Evolutionary conservation across 768 basidiomycete species (phyloP).

Genomic region (Lactifluus volemus): DNA sequence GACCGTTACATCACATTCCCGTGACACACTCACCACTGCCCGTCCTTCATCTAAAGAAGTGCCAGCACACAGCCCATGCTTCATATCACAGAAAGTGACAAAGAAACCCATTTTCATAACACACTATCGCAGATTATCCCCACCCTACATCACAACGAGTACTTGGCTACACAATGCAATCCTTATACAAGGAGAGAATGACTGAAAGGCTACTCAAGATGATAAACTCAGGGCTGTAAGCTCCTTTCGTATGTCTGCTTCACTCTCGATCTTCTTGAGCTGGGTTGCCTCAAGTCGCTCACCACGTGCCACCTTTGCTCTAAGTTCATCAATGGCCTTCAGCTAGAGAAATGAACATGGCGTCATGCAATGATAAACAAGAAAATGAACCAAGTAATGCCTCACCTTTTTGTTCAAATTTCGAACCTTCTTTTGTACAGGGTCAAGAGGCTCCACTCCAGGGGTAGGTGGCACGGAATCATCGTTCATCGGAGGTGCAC

Average conservation of each 20-base stretch:
- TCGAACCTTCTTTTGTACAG: slow-evolving; percentile 84
- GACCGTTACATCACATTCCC: too few species aligned
- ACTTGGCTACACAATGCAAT: neutral
- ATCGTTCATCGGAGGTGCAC: slow-evolving; percentile 6
- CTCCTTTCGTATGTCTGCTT: slow-evolving; percentile 77
- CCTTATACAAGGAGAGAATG: neutral
- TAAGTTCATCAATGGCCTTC: slow-evolving; percentile 98
- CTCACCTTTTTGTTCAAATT: slow-evolving; percentile 93
- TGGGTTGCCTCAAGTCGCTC: slow-evolving; percentile 93
- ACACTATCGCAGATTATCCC: neutral
- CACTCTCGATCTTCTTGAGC: slow-evolving; percentile 93
- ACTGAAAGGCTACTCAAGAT: neutral
- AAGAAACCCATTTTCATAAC: neutral
- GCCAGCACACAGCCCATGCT: too few species aligned
- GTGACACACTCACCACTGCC: too few species aligned
- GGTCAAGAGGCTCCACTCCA: slow-evolving; percentile 57
- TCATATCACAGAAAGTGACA: neutral
- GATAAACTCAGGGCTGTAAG: slow-evolving; percentile 34
- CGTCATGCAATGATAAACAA: slow-evolving; percentile 6
- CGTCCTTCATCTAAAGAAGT: too few species aligned
- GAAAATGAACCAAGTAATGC: slow-evolving; percentile 1
- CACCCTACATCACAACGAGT: neutral
- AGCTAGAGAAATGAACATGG: slow-evolving; percentile 41
- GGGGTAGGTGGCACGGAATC: slow-evolving; percentile 44
- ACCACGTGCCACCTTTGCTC: slow-evolving; percentile 82